Base-by-base conservation (phyloP, 352 stramenopile genomes). In the Phytophthora litchii region DNA sequence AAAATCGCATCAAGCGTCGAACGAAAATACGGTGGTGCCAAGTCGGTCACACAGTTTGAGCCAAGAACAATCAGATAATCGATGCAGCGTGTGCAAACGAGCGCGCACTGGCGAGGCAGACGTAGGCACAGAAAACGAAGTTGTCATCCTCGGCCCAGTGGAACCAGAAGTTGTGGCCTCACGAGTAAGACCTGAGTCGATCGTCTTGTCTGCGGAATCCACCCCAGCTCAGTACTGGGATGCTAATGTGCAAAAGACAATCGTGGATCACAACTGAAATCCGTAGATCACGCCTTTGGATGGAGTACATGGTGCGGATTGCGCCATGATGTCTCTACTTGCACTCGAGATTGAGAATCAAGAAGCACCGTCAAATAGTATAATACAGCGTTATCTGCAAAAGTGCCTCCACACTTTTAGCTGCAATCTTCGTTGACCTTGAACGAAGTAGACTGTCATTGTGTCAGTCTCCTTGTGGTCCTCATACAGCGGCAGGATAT, bases 251-350 rank as follows among this genome's bases (percentile, higher is more conserved):
- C 41, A 17, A 19, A 37, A 53, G 10, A 29, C 27, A 7, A 4
- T 55, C 12, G 44, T 63, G 27, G 20, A 44, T 6, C 54, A 56
- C 36, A 49, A 51, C 1, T 29, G 35, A 3, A 29, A 44, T n/a
- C n/a, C n/a, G n/a, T n/a, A n/a, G n/a, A n/a, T n/a, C n/a, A n/a
- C n/a, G n/a, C n/a, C n/a, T n/a, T n/a, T n/a, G n/a, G n/a, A n/a
- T n/a, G n/a, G n/a, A n/a, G n/a, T n/a, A n/a, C n/a, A n/a, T n/a
- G n/a, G n/a, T n/a, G n/a, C n/a, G n/a, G n/a, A n/a, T n/a, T n/a
- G n/a, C n/a, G n/a, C n/a, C n/a, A n/a, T n/a, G n/a, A n/a, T n/a
- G n/a, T n/a, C n/a, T n/a, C n/a, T n/a, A n/a, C n/a, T n/a, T n/a
- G n/a, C n/a, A n/a, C n/a, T n/a, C n/a, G n/a, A n/a, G n/a, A n/a